Base-by-base conservation (phyloP, 179 eudicot species). In the Camellia oleifera region DNA sequence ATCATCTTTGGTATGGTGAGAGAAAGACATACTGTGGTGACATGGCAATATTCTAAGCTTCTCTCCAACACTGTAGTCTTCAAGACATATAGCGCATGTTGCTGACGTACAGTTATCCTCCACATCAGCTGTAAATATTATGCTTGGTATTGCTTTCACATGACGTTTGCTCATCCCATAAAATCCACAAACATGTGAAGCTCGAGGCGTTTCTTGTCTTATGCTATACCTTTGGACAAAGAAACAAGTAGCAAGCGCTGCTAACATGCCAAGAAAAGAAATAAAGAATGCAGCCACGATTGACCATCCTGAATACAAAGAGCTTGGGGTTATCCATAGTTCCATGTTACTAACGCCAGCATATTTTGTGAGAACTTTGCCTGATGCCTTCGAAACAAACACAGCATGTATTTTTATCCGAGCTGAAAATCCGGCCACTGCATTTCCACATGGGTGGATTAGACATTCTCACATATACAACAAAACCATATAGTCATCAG, bases 1-100 rank as follows among this genome's bases (percentile, higher is more conserved):
- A 50, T 17, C 4, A 72, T 72, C 13, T 53, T n/a, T 68, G 46
- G 73, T n/a, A 11, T 58, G 72, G 57, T 13, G 17, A n/a, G 20
- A 73, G 23, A 72, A 82, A 64, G 40, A 92, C 99, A 89, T 87
- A 95, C 99, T 95, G 75, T 95, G 99, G 50, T 81, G 86, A 72
- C 99, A 95, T 18, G 99, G 99, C 74, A 95, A 86, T 85, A 94
- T 14, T 83, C 99, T 89, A n/a, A 95, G 91, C 88, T 86, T 91
- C 53, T 95, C 99, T 71, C 98, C 99, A 65, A 95, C 81, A 13
- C 42, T 81, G 77, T 95, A 95, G 77, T 95, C 99, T 78, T 95
- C 99, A 11, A 95, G 90, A 86, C 99, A 95, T 61, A 95, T 94
- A 52, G 98, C 97, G 79, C 99, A 95, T 18, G 91, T 91, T 67